These are phyloP conservation scores for Penicillium hesseltinei DNA, from an alignment of 2,329 filamentous ascomycete species.

Conservation along the genomic window DNA sequence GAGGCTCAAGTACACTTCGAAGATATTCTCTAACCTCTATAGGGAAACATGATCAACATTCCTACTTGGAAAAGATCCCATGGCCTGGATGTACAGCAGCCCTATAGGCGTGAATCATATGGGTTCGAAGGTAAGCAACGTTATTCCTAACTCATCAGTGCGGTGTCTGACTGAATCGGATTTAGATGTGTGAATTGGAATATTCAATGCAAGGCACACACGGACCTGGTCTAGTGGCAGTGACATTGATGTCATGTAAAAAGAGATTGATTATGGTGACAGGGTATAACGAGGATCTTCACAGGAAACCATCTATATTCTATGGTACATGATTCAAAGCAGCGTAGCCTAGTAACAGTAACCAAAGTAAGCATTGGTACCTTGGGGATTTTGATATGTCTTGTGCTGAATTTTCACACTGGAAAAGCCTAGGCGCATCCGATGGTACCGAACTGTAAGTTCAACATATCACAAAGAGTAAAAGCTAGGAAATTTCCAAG, in stretches of 20 bases:
- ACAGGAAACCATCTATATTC: background rate
- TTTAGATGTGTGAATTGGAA: background rate
- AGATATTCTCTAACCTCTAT: background rate
- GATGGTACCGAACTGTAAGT: background rate
- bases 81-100: background rate
- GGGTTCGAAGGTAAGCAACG: background rate
- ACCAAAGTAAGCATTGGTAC: background rate
- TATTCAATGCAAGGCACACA: background rate
- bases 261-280: too few species aligned
- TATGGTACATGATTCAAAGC: background rate
- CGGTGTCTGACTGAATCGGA: background rate
- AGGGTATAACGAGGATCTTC: background rate
- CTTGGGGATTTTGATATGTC: background rate
- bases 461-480: background rate
- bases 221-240: background rate
- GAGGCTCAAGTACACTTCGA: background rate
- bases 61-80: background rate
- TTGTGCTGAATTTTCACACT: background rate
- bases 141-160: background rate
- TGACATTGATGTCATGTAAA: background rate
- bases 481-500: too few species aligned
- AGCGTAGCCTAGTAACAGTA: background rate
- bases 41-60: background rate
- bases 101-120: background rate
- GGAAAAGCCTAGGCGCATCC: background rate